Evolutionary conservation across 2,329 filamentous ascomycete species (phyloP), one percentile per base, ranked within the genome.

Genomic region (Madurella fahalii): DNA sequence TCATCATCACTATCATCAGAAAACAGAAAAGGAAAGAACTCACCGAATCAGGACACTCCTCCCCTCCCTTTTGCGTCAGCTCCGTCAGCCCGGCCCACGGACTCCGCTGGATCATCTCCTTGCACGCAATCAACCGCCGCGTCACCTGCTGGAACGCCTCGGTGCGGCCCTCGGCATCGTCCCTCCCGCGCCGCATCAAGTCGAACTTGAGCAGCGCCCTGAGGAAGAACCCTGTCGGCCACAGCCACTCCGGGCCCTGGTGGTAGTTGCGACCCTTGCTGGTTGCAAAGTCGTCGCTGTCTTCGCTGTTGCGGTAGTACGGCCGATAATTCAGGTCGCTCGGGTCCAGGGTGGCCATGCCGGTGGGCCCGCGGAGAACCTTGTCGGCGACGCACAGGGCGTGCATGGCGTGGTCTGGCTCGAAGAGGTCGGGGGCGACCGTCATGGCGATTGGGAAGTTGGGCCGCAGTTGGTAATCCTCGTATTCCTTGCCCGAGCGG

Each of bases 391-490:
- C 73, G 60, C 87, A 85, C 31, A 99, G 80, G 2, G 92, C 89
- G 53, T 83, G 77, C 58, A 96, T 80, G 7, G 93, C 95, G 65
- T 95, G 89, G 0, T 80, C 74, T 0, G 85, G 78, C 30, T 89
- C 82, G 69, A 99, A 99, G 13, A 99, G 82, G 25, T 90, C 87
- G 0, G 94, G 90, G 0, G 95, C 92, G 0, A 95, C 93, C 2
- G 87, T 84, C 94, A 99, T 97, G 63, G 93, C 90, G 61, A 99
- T 93, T 32, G 92, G 82, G 74, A 95, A 97, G 74, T 99, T 99
- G 58, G 89, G 80, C 20, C 94, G 89, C 41, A 99, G 82, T 70
- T 99, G 94, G 72, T 99, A 99, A 73, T 99, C 94, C 68, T 97
- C 91, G 67, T 95, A 96, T 69, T 94, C 90, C 72, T 96, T 97